A percentile compares a stretch with the other conserved stretches of the same genome.
Evolutionary conservation across 768 basidiomycete genomes (phyloP).

Genomic region (Floccularia luteovirens): DNA sequence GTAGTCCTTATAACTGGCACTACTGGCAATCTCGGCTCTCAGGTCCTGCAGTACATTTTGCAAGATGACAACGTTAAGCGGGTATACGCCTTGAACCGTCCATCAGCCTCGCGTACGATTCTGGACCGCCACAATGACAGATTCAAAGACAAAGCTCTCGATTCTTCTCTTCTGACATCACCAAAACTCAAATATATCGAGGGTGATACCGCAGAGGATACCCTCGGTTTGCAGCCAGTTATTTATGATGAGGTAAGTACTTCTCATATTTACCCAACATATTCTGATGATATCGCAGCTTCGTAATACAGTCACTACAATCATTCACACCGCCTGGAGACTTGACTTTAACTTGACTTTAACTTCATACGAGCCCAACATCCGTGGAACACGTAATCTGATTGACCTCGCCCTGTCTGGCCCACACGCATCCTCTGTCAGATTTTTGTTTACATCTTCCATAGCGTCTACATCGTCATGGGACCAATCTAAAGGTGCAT

Average conservation of each 20-base stretch:
- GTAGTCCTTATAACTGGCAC: slow-evolving; percentile 30
- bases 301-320: slow-evolving; percentile 18
- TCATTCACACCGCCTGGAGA: slow-evolving; percentile 38
- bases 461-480: slow-evolving; percentile 23
- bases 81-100: slow-evolving; percentile 26
- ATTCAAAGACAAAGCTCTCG: slow-evolving; percentile 22
- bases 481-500: slow-evolving; percentile 17
- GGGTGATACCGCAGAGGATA: slow-evolving; percentile 17
- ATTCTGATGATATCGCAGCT: slow-evolving; percentile 15
- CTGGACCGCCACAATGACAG: slow-evolving; percentile 16
- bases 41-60: slow-evolving; percentile 22
- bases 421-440: slow-evolving; percentile 15
- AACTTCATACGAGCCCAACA: slow-evolving; percentile 41
- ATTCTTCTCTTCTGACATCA: slow-evolving; percentile 15
- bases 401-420: slow-evolving; percentile 28
- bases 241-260: slow-evolving; percentile 13
- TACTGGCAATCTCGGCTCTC: slow-evolving; percentile 31
- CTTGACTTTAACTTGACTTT: slow-evolving; percentile 39
- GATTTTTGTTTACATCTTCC: slow-evolving; percentile 33
- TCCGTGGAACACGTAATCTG: slow-evolving; percentile 38
- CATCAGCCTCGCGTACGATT: slow-evolving; percentile 3
- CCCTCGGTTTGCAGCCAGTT: slow-evolving; percentile 18
- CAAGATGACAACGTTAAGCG: slow-evolving; percentile 11
- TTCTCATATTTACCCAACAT: slow-evolving; percentile 10
- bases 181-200: slow-evolving; percentile 26